These are phyloP conservation scores for Stachybotrys chlorohalonatus DNA, from an alignment of 2,329 filamentous ascomycete species.

Conservation along the genomic window DNA sequence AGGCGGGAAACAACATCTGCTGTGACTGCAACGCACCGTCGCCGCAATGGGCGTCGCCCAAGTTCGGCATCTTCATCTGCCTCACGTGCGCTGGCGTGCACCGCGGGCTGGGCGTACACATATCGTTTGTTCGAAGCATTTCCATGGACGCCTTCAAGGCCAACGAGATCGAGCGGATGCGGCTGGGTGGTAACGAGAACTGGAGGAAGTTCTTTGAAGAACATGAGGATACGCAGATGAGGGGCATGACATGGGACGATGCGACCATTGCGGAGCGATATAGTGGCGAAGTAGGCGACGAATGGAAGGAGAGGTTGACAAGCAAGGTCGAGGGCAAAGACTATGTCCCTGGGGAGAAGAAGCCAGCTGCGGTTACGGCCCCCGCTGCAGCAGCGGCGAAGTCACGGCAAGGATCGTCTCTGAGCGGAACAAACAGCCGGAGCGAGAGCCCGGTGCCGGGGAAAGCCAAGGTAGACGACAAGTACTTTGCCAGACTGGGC, in stretches of 20 bases:
- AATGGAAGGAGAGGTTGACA: slow-evolving; percentile 85
- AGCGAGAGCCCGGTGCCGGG: slow-evolving; percentile 28
- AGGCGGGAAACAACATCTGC: slow-evolving; percentile 79
- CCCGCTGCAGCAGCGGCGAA: slow-evolving; percentile 20
- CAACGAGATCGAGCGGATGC: slow-evolving; percentile 88
- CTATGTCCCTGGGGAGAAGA: slow-evolving; percentile 68
- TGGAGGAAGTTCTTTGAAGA: slow-evolving; percentile 84
- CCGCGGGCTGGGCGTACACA: slow-evolving; percentile 90
- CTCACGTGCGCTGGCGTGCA: slow-evolving; percentile 92
- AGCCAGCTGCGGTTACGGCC: slow-evolving; percentile 18
- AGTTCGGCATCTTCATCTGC: slow-evolving; percentile 98
- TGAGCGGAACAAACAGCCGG: slow-evolving; percentile 28
- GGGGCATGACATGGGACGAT: slow-evolving; percentile 69
- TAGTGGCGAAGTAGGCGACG: slow-evolving; percentile 80
- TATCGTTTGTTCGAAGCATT: slow-evolving; percentile 94
- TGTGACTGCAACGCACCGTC: slow-evolving; percentile 94
- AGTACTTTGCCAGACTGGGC: slow-evolving; percentile 82
- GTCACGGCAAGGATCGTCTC: slow-evolving; percentile 29
- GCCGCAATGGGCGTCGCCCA: slow-evolving; percentile 95
- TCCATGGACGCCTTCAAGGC: slow-evolving; percentile 99
- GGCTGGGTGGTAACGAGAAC: slow-evolving; percentile 77
- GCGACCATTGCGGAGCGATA: slow-evolving; percentile 87
- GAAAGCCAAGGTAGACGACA: slow-evolving; percentile 64
- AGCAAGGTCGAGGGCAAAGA: slow-evolving; percentile 83
- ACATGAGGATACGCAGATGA: slow-evolving; percentile 56